Percentiles rank a stretch among this genome's conserved stretches.
Conservation (phyloP, 805 yeast species). For the Saccharomycopsis sp. region DNA sequence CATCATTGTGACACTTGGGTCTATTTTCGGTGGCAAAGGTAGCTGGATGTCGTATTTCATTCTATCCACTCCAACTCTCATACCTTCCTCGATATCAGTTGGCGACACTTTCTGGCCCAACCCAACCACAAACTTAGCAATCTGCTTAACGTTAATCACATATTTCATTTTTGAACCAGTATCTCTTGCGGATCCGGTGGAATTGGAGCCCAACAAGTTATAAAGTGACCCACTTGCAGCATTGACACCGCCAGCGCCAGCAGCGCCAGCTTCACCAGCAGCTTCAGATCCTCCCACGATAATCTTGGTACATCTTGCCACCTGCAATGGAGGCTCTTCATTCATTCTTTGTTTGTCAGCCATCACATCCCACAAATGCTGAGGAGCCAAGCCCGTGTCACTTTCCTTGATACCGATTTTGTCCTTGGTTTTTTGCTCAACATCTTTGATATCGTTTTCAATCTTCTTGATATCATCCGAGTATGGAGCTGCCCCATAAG, state of each 20-base stretch:
- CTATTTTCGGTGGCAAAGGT: slow-evolving; percentile 96
- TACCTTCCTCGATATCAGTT: slow-evolving; percentile 98
- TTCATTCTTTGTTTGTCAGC: slow-evolving; percentile 92
- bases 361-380: slow-evolving; percentile 94
- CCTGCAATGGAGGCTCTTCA: slow-evolving; percentile 94
- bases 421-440: slow-evolving; percentile 85
- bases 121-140: slow-evolving; percentile 95
- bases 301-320: slow-evolving; percentile 97
- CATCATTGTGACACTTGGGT: slow-evolving; percentile 99
- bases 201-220: slow-evolving; percentile 18
- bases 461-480: slow-evolving; percentile 69
- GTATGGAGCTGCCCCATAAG: slow-evolving; percentile 97
- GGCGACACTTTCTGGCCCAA: slow-evolving; percentile 96
- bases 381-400: slow-evolving; percentile 96
- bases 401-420: slow-evolving; percentile 90
- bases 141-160: slow-evolving; percentile 94
- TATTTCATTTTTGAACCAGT: slow-evolving; percentile 60
- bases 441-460: slow-evolving; percentile 76
- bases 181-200: slow-evolving; percentile 21
- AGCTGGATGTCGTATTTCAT: slow-evolving; percentile 93
- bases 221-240: too few species aligned
- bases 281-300: slow-evolving; percentile 46
- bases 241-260: slow-evolving; percentile 23
- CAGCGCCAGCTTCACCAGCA: slow-evolving; percentile 24
- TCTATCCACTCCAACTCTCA: slow-evolving; percentile 99